Evolutionary conservation across 345 rosid species (phyloP).

Genomic region (Atalantia buxifolia): DNA sequence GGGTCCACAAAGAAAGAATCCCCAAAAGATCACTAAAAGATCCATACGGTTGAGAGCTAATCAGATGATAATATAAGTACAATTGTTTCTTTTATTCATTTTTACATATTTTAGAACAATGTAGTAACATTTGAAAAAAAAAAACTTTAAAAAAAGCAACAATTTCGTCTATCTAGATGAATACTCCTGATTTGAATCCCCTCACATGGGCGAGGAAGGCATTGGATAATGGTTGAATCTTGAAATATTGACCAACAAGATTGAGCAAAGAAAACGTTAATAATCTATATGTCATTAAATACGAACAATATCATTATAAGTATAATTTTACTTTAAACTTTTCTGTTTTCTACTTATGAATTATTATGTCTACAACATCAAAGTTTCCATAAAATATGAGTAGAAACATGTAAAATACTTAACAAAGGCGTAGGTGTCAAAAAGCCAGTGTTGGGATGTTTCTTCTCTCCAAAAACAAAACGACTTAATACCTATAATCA

Average conservation of each 20-base stretch:
- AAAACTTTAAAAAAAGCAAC: too few relatives aligned
- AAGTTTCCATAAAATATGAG: neutral
- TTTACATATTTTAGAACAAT: neutral
- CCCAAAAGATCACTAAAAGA: too few relatives aligned
- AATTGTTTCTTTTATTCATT: too few relatives aligned
- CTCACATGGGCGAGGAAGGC: neutral
- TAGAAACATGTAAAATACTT: neutral
- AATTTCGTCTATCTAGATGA: neutral
- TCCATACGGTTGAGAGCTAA: too few relatives aligned
- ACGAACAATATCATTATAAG: neutral
- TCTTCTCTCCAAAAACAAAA: neutral
- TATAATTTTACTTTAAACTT: too few relatives aligned
- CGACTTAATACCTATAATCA: neutral
- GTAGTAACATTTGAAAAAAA: too few relatives aligned
- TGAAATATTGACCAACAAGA: neutral
- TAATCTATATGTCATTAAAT: neutral
- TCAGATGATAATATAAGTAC: too few relatives aligned
- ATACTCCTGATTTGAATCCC: neutral
- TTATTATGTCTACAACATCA: neutral
- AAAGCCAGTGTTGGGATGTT: neutral
- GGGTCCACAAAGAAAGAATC: too few relatives aligned
- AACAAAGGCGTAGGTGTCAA: too few relatives aligned
- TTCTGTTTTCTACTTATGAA: too few relatives aligned
- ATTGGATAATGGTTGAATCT: neutral
- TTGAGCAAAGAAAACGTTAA: neutral